A percentile compares a stretch with the other conserved stretches of the same genome.
Evolutionary conservation across 1,284 basidiomycete species (phyloP).

Genomic region (Paramarasmius palmivorus): DNA sequence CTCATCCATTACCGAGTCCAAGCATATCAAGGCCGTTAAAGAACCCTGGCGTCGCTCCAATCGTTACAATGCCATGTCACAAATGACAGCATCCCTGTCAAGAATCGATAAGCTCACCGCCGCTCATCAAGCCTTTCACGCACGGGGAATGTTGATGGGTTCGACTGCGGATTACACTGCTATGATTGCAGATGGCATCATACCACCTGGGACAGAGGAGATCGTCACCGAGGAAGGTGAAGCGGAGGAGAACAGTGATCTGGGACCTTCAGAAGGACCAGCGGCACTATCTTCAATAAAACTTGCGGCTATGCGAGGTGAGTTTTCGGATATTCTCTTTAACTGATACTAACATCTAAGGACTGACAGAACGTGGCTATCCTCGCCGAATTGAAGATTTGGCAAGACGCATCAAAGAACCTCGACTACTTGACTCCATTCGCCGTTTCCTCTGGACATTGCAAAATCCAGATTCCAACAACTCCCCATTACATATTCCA

Average conservation of each 20-base stretch:
- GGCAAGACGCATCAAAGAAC: conserved; percentile 12
- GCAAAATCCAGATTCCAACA: conserved; percentile 11
- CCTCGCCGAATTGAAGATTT: conserved; percentile 13
- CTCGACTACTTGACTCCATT: conserved; percentile 15
- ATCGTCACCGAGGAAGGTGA: background rate
- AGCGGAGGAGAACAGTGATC: background rate
- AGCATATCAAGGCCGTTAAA: conserved; percentile 24
- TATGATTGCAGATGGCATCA: too few species aligned
- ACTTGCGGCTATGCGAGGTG: background rate
- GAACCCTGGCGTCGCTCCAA: conserved; percentile 20
- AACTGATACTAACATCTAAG: too few species aligned
- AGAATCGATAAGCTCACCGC: conserved; percentile 7
- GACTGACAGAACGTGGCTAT: conserved; percentile 14
- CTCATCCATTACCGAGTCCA: conserved; percentile 12
- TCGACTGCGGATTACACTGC: background rate
- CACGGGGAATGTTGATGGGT: conserved; percentile 9
- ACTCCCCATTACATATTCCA: background rate
- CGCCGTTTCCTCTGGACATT: conserved; percentile 8
- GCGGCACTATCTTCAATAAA: background rate
- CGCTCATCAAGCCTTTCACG: background rate
- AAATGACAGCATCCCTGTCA: conserved; percentile 7
- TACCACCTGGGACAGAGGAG: background rate
- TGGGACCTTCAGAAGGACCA: background rate
- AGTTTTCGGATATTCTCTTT: background rate
- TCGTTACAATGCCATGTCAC: conserved; percentile 5